These are phyloP conservation scores for Taiozyma sp. DNA, from an alignment of 1,139 yeast species.

Conservation along the genomic window DNA sequence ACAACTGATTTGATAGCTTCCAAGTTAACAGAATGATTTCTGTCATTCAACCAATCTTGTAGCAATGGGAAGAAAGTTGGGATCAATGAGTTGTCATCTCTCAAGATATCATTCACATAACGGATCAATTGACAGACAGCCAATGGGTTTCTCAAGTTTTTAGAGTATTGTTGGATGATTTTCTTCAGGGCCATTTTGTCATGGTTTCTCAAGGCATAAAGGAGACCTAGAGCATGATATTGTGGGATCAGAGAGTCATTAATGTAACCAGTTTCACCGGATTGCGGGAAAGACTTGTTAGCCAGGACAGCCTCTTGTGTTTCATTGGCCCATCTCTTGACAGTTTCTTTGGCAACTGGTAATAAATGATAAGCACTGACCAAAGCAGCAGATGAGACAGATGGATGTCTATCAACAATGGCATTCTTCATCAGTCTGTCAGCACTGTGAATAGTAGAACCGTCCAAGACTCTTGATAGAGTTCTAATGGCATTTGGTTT, in stretches of 20 bases:
- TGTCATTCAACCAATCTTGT: slow-evolving; percentile 69
- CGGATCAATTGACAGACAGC: slow-evolving; percentile 87
- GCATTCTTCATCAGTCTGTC: slow-evolving; percentile 93
- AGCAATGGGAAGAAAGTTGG: slow-evolving; percentile 59
- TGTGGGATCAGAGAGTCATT: slow-evolving; percentile 80
- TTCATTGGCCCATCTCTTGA: slow-evolving; percentile 91
- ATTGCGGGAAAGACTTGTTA: slow-evolving; percentile 54
- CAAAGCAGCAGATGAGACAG: slow-evolving; percentile 88
- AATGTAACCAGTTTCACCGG: slow-evolving; percentile 35
- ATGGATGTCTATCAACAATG: slow-evolving; percentile 86
- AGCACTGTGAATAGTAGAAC: slow-evolving; percentile 88
- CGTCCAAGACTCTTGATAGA: slow-evolving; percentile 83
- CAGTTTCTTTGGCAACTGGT: slow-evolving; percentile 88
- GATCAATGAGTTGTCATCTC: slow-evolving; percentile 42
- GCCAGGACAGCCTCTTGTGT: slow-evolving; percentile 81
- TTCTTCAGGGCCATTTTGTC: slow-evolving; percentile 94
- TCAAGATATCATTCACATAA: slow-evolving; percentile 66
- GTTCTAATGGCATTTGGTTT: slow-evolving; percentile 96
- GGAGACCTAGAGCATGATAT: slow-evolving; percentile 90
- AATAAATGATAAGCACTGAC: slow-evolving; percentile 86
- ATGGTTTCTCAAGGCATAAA: slow-evolving; percentile 83
- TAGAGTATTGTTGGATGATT: slow-evolving; percentile 75
- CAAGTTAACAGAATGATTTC: slow-evolving; percentile 85
- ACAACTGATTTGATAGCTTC: slow-evolving; percentile 90
- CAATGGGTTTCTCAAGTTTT: slow-evolving; percentile 62